Evolutionary conservation across 345 rosid genomes (phyloP), one percentile per base, ranked within the genome.

Genomic region (Camelina neglecta): DNA sequence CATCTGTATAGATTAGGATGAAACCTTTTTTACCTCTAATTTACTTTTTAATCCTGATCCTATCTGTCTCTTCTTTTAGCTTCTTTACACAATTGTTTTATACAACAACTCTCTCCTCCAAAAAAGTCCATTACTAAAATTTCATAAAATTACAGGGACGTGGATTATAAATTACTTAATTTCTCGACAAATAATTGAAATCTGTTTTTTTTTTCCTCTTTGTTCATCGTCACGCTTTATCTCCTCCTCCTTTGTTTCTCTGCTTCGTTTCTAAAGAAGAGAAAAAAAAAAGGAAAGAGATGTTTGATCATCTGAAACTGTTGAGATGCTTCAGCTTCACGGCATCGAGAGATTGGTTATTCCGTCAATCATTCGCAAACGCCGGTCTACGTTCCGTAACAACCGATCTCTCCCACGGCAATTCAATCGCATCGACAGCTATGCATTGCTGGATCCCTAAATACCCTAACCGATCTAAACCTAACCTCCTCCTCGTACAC

Each of bases 361-460:
- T 80, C 73, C 87, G 90, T 11, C 55, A 74, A 62, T 84, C 91
- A 11, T 91, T 91, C 63, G 39, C 81, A 56, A 79, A 75, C 65
- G 89, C 91, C 24, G 91, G 90, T 48, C 85, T 88, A 51, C 85
- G 86, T 3, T 82, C 87, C 23, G 75, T 71, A 7, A 74, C 75
- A 0, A 82, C 85, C 11, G 86, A 85, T 65, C 82, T 92, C 8
- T 79, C 85, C 2, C 86, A 88, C 8, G 89, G 90, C 11, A 49
- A 78, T 33, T 60, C 73, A 0, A 45, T 66, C 64, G 8, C 81
- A 20, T 66, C 77, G 8, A 92, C 92, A 6, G 67, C 79, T 18
- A 83, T 92, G 90, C 93, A 87, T 45, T 86, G 91, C 20, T 92
- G 96, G 96, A 81, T 86, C 31, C 97, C 96, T 9, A 85, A 82